Percentiles rank a stretch among this genome's conserved stretches.
These are phyloP conservation scores for Colletotrichum lentis DNA, from an alignment of 2,329 filamentous ascomycete genomes.

Conservation along the genomic window DNA sequence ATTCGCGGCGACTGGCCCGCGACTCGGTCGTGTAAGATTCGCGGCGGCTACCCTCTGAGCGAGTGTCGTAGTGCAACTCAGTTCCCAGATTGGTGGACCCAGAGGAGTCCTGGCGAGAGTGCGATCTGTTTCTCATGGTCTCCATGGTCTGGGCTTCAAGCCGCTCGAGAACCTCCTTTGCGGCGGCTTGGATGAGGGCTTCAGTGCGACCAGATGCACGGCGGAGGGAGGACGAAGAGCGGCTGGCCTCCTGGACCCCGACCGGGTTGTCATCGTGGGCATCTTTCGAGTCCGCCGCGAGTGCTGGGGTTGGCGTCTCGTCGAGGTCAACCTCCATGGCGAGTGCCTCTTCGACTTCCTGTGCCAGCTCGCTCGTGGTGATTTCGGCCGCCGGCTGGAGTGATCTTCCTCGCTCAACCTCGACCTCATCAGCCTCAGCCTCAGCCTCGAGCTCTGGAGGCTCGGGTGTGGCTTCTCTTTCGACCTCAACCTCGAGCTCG, in stretches of 20 bases:
- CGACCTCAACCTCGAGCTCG: neutral
- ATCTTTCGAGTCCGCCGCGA: conserved; percentile 1
- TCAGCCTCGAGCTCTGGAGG: neutral
- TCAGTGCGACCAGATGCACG: conserved; percentile 58
- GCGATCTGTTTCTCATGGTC: conserved; percentile 41
- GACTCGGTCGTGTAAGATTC: conserved; percentile 31
- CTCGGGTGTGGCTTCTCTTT: neutral
- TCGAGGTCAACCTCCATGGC: conserved; percentile 3
- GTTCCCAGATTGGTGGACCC: conserved; percentile 43
- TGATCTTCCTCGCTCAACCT: neutral
- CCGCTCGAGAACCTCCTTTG: conserved; percentile 59
- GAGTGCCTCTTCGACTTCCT: conserved; percentile 11
- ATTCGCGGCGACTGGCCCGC: conserved; percentile 16
- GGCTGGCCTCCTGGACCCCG: conserved; percentile 22
- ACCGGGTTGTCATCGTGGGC: neutral
- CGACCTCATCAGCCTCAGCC: neutral
- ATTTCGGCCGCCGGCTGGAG: conserved; percentile 7
- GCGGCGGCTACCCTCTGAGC: conserved; percentile 39
- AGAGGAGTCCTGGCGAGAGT: conserved; percentile 20
- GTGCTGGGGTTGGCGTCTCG: neutral
- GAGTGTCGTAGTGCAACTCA: conserved; percentile 43
- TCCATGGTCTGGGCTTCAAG: conserved; percentile 50
- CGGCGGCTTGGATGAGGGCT: conserved; percentile 62
- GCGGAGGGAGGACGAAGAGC: conserved; percentile 43
- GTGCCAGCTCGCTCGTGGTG: neutral